phyloP scores from a whole-genome alignment of 768 basidiomycete species.

The Amanita thiersii region DNA sequence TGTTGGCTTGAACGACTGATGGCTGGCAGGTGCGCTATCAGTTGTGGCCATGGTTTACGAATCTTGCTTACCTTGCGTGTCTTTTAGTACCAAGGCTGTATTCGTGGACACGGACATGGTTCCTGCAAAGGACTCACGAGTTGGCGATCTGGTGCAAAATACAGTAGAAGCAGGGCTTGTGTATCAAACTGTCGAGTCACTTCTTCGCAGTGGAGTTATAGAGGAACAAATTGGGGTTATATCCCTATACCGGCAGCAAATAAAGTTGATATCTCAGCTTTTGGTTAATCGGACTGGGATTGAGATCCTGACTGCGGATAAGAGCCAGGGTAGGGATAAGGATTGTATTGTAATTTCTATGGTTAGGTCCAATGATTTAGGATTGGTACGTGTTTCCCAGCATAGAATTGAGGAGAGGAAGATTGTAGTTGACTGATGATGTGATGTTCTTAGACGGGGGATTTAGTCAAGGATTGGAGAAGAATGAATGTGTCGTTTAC shows the following conservation, averaged over 20 bases:
- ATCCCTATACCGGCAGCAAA: slow-evolving; percentile 91
- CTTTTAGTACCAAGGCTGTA: slow-evolving; percentile 69
- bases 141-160: slow-evolving; percentile 90
- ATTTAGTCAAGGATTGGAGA: slow-evolving; percentile 92
- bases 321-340: slow-evolving; percentile 92
- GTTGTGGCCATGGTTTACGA: not conserved
- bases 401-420: too few relatives aligned
- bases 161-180: slow-evolving; percentile 66
- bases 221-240: slow-evolving; percentile 79
- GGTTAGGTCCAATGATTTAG: slow-evolving; percentile 78
- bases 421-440: too few relatives aligned
- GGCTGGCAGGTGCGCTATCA: slow-evolving; percentile 46
- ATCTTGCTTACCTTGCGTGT: slow-evolving; percentile 5
- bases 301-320: slow-evolving; percentile 89
- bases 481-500: slow-evolving; percentile 96
- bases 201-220: slow-evolving; percentile 56
- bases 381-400: slow-evolving; percentile 43
- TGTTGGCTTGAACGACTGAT: slow-evolving; percentile 73
- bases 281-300: slow-evolving; percentile 48
- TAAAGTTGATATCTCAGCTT: slow-evolving; percentile 74
- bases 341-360: slow-evolving; percentile 91
- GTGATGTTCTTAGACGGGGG: slow-evolving; percentile 60
- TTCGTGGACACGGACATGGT: slow-evolving; percentile 91
- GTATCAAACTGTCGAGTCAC: slow-evolving; percentile 57
- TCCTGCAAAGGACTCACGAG: slow-evolving; percentile 71